Percentiles rank a stretch among this genome's conserved stretches.
Conservation (phyloP, 305 asterid genomes). For the Petunia hybrid region DNA sequence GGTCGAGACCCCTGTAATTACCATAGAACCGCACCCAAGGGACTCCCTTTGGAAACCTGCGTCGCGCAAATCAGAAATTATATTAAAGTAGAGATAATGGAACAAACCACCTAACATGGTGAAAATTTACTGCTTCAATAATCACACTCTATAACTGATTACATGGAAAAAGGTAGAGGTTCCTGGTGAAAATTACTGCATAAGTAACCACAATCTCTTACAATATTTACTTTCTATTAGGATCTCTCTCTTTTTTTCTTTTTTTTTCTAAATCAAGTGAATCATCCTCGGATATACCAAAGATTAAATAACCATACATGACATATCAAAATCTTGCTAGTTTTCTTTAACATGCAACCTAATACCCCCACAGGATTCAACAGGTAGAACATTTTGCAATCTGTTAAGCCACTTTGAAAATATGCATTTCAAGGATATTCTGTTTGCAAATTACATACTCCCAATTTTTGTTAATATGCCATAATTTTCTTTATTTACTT, state of each 20-base stretch:
- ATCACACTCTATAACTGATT: background rate
- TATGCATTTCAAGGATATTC: slow-evolving; percentile 3
- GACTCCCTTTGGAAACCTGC: slow-evolving; percentile 90
- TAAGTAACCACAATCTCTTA: background rate
- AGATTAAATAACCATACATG: background rate
- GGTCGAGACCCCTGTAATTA: slow-evolving; percentile 64
- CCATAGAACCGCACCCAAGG: slow-evolving; percentile 95
- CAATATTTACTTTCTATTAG: background rate
- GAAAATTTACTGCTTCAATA: background rate
- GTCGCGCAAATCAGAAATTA: slow-evolving; percentile 23
- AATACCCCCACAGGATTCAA: background rate
- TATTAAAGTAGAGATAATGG: background rate
- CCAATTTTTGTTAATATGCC: background rate
- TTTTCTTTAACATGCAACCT: background rate
- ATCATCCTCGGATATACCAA: slow-evolving; percentile 10
- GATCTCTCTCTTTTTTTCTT: background rate
- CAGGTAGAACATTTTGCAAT: background rate
- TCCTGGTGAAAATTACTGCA: background rate
- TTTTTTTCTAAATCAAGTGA: background rate
- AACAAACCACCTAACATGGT: slow-evolving; percentile 16
- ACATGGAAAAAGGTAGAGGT: background rate
- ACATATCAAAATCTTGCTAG: background rate
- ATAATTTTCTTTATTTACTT: background rate
- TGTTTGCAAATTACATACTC: background rate
- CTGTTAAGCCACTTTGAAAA: background rate